Conservation (phyloP, 2,329 filamentous ascomycete species). For the Claviceps capensis region DNA sequence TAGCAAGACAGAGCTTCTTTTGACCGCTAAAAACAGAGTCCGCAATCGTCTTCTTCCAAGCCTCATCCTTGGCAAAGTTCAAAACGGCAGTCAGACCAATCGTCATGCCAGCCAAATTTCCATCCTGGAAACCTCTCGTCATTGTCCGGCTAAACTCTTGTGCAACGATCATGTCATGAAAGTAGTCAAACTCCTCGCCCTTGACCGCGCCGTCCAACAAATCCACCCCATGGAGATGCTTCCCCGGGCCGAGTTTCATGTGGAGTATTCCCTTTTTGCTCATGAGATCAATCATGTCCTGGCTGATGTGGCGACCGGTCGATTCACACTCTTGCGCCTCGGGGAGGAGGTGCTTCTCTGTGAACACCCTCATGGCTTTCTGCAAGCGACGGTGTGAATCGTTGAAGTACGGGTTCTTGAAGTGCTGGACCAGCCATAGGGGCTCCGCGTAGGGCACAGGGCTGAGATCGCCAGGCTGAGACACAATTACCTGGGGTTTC, state of each 20-base stretch:
- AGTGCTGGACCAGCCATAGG: constrained; percentile 64
- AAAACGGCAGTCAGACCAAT: constrained; percentile 70
- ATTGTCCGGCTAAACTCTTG: constrained; percentile 63
- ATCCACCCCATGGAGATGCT: constrained; percentile 60
- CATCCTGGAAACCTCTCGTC: constrained; percentile 72
- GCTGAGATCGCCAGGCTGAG: constrained; percentile 57
- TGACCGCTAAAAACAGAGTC: constrained; percentile 62
- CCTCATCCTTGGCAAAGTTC: constrained; percentile 59
- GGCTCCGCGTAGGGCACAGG: constrained; percentile 75
- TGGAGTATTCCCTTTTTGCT: constrained; percentile 59
- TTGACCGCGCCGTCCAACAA: constrained; percentile 57
- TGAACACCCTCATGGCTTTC: constrained; percentile 58
- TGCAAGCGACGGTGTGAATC: constrained; percentile 58
- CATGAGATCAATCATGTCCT: constrained; percentile 67
- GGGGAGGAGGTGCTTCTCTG: constrained; percentile 54
- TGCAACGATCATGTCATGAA: constrained; percentile 64
- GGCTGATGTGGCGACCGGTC: constrained; percentile 56
- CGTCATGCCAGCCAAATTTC: constrained; percentile 76
- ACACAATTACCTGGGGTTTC: constrained; percentile 57
- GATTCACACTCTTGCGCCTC: constrained; percentile 66
- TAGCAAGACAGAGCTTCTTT: constrained; percentile 81
- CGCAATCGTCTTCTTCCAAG: constrained; percentile 51
- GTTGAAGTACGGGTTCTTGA: constrained; percentile 69
- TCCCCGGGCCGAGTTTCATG: constrained; percentile 73
- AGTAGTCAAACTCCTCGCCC: constrained; percentile 74